phyloP scores from a whole-genome alignment of 2,329 filamentous ascomycete species.

The Talaromyces piceae region DNA sequence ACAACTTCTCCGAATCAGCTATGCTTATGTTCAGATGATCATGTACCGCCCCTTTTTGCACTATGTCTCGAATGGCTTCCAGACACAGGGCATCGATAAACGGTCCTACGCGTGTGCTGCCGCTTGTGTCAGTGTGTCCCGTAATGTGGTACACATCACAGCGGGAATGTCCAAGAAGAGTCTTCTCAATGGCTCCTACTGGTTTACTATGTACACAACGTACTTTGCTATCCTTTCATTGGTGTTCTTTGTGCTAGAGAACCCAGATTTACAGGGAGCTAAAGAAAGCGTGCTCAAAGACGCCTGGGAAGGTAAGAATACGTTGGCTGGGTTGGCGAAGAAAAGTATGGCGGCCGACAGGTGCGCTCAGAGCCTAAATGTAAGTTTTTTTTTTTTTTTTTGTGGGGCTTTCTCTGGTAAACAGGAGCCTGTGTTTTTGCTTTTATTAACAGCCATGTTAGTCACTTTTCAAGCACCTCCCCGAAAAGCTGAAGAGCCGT shows the following conservation, averaged over 20 bases:
- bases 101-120: conserved; percentile 59
- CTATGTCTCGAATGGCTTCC: conserved; percentile 49
- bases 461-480: conserved; percentile 77
- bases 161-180: conserved; percentile 57
- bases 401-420: too few relatives aligned
- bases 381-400: conserved; percentile 37
- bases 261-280: conserved; percentile 52
- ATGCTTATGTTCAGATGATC: conserved; percentile 57
- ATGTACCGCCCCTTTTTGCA: conserved; percentile 60
- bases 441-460: conserved; percentile 28
- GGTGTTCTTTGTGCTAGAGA: conserved; percentile 58
- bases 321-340: conserved; percentile 69
- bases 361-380: conserved; percentile 69
- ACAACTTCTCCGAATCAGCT: conserved; percentile 56
- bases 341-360: conserved; percentile 84
- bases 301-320: conserved; percentile 74
- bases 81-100: conserved; percentile 49
- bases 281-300: conserved; percentile 72
- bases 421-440: too few relatives aligned
- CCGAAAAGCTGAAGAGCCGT: conserved; percentile 58
- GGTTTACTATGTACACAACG: conserved; percentile 63
- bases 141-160: conserved; percentile 60
- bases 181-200: conserved; percentile 55
- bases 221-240: conserved; percentile 60
- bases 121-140: conserved; percentile 58